Evolutionary conservation across 2,329 filamentous ascomycete species (phyloP), one percentile per base, ranked within the genome.

Genomic region (Plectosphaerella cucumerina): DNA sequence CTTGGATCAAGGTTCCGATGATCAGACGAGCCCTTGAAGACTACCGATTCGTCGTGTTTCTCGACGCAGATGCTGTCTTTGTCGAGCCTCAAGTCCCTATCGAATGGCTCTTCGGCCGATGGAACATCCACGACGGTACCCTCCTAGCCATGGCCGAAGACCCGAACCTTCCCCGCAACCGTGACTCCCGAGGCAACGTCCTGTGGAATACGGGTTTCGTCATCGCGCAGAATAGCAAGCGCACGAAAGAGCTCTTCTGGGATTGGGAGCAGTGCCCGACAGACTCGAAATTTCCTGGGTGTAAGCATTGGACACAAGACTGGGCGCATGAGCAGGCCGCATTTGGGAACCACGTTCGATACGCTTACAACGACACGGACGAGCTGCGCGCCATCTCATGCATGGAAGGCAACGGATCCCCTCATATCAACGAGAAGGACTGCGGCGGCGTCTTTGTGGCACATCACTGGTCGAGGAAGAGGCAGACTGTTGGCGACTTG

Each of bases 41-140:
- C 1, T 71, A 77, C 58, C 60, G 69, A 4, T 68, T 73, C 6
- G 68, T 76, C 20, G 61, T 77, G 44, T 70, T 72, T 42, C 57
- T 76, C 48, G 74, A 77, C 56, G 67, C 71, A 22, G 74, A 77
- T 52, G 70, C 66, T n/a, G 64, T 69, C 6, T 65, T 76, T 48
- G 60, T 65, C 1, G 64, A 75, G 49, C 65, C 69, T 1, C 65
- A 74, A 31, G 57, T 77, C 1, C 73, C 74, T 3, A 51, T 76
- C n/a, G 74, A 77, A 60, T 77, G 72, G 69, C 65, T 77, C 6
- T 65, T 77, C 58, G 74, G 73, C 56, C 65, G 70, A 35, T 77
- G 74, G 74, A 65, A 70, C 48, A 63, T 75, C 47, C 64, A 61
- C 11, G 53, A 59, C 1, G 57, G 67, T 2, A 75, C 70, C 0